phyloP scores from a whole-genome alignment of 352 stramenopile genomes.

The Pythium phragmiticola region DNA sequence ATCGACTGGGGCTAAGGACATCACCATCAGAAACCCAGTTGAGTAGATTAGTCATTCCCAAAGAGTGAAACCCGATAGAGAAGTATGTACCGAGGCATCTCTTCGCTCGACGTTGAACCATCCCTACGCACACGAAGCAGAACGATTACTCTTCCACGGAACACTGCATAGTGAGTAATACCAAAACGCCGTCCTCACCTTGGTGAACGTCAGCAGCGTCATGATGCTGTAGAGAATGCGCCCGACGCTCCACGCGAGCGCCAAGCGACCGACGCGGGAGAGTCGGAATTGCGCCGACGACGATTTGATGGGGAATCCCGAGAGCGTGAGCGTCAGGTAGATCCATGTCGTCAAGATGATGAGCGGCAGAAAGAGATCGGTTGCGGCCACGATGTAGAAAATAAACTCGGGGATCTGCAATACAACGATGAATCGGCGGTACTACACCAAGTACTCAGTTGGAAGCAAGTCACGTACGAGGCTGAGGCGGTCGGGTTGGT shows the following conservation, averaged over 20 bases:
- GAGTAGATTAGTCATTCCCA: too few species aligned
- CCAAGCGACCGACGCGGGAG: constrained; percentile 53
- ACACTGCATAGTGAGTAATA: neutral
- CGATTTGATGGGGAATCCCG: constrained; percentile 86
- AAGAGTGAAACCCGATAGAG: neutral
- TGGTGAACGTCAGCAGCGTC: constrained; percentile 84
- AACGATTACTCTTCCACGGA: neutral
- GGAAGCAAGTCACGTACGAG: constrained; percentile 34
- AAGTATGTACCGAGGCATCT: constrained; percentile 51
- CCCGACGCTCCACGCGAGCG: constrained; percentile 82
- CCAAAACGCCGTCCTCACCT: constrained; percentile 32
- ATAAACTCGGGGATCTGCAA: constrained; percentile 73
- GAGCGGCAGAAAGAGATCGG: constrained; percentile 85
- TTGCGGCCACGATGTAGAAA: constrained; percentile 80
- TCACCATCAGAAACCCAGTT: neutral
- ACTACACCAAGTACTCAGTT: neutral
- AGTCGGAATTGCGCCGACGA: constrained; percentile 54
- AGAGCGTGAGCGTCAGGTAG: constrained; percentile 87
- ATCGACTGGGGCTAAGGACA: constrained; percentile 69
- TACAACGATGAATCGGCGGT: neutral
- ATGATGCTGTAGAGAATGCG: constrained; percentile 88
- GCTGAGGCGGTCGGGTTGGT: constrained; percentile 67
- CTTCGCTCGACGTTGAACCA: constrained; percentile 82
- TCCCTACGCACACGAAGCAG: constrained; percentile 27
- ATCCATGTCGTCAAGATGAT: constrained; percentile 90